Base-by-base conservation (phyloP, 139 green algal genomes). In the Micromonas pusilla region DNA sequence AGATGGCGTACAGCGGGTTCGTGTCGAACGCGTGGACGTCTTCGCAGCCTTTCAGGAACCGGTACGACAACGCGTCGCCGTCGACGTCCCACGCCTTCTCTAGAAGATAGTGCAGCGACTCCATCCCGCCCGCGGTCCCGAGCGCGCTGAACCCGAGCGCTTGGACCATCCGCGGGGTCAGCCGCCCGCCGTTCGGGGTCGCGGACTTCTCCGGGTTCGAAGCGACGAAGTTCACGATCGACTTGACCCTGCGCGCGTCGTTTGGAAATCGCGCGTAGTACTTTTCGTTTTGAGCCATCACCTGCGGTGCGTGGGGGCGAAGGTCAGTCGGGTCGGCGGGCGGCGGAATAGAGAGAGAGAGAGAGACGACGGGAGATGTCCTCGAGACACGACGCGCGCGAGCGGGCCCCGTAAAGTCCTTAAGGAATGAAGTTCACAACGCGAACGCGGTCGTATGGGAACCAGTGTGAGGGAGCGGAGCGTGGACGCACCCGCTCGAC, bases 1-100 rank as follows among this genome's bases (percentile, higher is more conserved):
- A 84, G 9, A 97, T 72, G 2, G 89, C 90, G 74, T 98, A 98
- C 57, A 98, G 77, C 0, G 92, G 91, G 84, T 98, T 98, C 75
- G 88, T 93, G 78, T 95, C 91, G 87, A 91, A 97, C 3, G 80
- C 21, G 73, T 92, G 85, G 82, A 82, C 89, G 1, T 79, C n/a
- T 21, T 34, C n/a, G 13, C 39, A 78, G 20, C 62, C 85, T 83
- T 91, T 93, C 34, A 90, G 81, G 77, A 97, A 97, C 28, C 68
- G 77, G 2, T 85, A 84, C 63, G 79, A 94, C n/a, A 97, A 70
- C 66, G 91, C 71, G 0, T 79, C 82, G 1, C 83, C 72, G 1
- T 13, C n/a, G 26, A 31, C 23, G 30, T 79, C 53, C 26, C 54
- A 71, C 21, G 66, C 68, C 33, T 72, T 39, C 66, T 82, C 78